Base-by-base conservation (phyloP, 352 stramenopile species). In the Globisporangium parvum region DNA sequence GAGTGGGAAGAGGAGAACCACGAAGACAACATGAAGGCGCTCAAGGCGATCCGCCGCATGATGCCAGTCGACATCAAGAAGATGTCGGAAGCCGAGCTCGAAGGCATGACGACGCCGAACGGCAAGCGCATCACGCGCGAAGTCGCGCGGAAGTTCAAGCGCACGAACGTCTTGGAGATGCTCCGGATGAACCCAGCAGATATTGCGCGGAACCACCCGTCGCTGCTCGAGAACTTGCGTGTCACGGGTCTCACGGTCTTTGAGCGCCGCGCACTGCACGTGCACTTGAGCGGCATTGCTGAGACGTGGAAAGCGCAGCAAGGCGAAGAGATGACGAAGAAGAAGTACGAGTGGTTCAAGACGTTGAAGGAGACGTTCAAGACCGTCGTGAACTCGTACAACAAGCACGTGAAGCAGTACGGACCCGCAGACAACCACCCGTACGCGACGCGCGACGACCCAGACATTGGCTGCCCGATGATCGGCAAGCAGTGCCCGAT, bases 51-150 rank as follows among this genome's bases (percentile, higher is more conserved):
- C 44, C 85, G 91, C 35, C 77, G 88, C 28, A 94, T 95, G 72
- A 96, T 97, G 91, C 88, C 91, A 14, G 88, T 97, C 33, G 75
- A 96, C 35, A 84, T 97, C 24, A 92, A 96, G 68, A 90, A 91
- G 50, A 86, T 94, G 75, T 94, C 85, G 40, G 91, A 97, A 67
- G 80, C 80, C 26, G 75, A 96, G 47, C 66, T 97, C 17, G 74
- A 87, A 50, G 77, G 67, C 2, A 66, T 74, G 40, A 59, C 58
- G 46, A 85, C 87, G 17, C 82, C 88, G 18, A 95, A 83, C 35
- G 88, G 88, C 17, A 80, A 89, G 49, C 72, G 77, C 47, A 66
- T 97, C 39, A 70, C 85, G 14, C 76, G 81, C 45, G 79, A 89
- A 33, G 70, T 95, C 47, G 88, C 88, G 31, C 80, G 87, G 42